Evolutionary conservation across 1,284 basidiomycete species (phyloP), one percentile per base, ranked within the genome.

Genomic region (Irpex sp.): DNA sequence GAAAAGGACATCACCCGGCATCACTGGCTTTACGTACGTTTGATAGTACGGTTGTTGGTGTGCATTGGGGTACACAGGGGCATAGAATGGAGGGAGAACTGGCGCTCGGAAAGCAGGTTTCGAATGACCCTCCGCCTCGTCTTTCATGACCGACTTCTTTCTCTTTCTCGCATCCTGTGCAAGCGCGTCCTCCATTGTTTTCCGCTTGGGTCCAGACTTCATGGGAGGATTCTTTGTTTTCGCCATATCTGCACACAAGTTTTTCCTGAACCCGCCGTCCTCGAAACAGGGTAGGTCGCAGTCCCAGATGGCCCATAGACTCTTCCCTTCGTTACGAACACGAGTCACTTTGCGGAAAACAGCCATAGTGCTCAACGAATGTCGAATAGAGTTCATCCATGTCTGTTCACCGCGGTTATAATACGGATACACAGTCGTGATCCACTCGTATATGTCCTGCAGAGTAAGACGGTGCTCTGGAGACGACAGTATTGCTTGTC

Each of bases 371-470:
- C 89, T 92, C 47, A 94, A 81, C 53, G 93, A 91, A 73, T 94
- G 92, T 19, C 93, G 83, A 65, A 94, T 90, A 60, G 90, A 92
- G 74, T 94, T 94, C 86, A 93, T 93, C 95, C 95, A 98, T 28
- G 94, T 96, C n/a, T 89, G 85, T 69, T 97, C 95, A 45, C 91
- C 91, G 51, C 90, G 88, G 73, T 94, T 94, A 79, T 94, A 99
- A 73, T 89, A 89, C 0, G 96, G 95, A 74, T 94, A 96, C 4
- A 93, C 93, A 47, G 91, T 92, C 62, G 92, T 93, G 69, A 99
- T 96, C 83, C 88, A 99, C 69, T 92, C 88, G 71, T 98, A 98
- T 64, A 99, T 96, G 72, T 98, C 95, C 69, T 96, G 93, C 23
- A 98, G 80, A 0, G 94, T 94, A 37, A 98, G 84, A 45, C 91